A percentile compares a stretch with the other conserved stretches of the same genome.
Evolutionary conservation across 495 filamentous ascomycete species (phyloP).

Genomic region (Usnea hakonensis): DNA sequence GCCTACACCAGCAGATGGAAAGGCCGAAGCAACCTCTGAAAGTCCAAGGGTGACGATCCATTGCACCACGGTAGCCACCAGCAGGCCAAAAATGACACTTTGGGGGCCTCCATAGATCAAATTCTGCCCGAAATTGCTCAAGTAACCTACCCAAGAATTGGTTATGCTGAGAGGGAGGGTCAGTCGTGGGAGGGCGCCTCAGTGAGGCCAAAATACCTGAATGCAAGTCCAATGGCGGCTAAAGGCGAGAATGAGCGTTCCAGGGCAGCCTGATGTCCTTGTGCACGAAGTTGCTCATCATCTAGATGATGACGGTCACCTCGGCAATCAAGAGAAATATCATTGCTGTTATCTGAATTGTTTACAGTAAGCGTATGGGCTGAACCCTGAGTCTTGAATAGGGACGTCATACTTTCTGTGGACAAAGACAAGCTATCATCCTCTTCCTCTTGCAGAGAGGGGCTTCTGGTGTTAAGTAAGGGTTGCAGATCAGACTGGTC

Average conservation of each 20-base stretch:
- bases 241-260: conserved; percentile 25
- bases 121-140: conserved; percentile 22
- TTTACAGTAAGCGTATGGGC: conserved; percentile 2
- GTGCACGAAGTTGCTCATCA: conserved; percentile 24
- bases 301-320: conserved; percentile 16
- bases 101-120: conserved; percentile 26
- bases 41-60: conserved; percentile 27
- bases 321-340: conserved; percentile 8
- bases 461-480: conserved; percentile 7
- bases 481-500: conserved; percentile 4
- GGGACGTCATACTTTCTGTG: conserved; percentile 8
- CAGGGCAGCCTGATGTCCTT: conserved; percentile 25
- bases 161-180: conserved; percentile 20
- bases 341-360: conserved; percentile 1
- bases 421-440: neutral
- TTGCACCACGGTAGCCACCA: conserved; percentile 23
- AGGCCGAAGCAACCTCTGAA: conserved; percentile 26
- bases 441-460: neutral
- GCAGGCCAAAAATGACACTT: conserved; percentile 22
- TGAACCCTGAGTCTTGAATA: conserved; percentile 4
- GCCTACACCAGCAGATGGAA: conserved; percentile 28
- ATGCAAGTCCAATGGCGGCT: conserved; percentile 23
- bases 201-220: conserved; percentile 16
- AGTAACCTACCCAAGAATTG: conserved; percentile 27
- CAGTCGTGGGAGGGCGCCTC: neutral